Evolutionary conservation across 176 grass and related monocot genomes (phyloP), one percentile per base, ranked within the genome.

Genomic region (Phoenix roebelenii): DNA sequence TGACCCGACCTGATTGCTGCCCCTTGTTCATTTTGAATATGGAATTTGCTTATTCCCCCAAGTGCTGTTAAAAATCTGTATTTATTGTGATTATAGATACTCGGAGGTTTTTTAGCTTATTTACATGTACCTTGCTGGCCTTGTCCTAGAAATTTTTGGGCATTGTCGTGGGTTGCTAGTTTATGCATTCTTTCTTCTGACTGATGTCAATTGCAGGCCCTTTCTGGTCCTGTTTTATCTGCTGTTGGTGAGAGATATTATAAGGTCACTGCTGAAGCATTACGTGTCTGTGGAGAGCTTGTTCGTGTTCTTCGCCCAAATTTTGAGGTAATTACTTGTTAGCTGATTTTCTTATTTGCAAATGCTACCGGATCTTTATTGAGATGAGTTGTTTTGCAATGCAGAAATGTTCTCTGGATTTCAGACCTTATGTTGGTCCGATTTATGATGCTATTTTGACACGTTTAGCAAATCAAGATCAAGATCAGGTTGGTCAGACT

Each of bases 391-490:
- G 15, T 15, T 35, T 39, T 72, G 5, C 54, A 60, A 30, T 85
- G 55, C 84, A 98, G 93, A 51, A 76, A 65, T 62, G 5, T 22
- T 69, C 76, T 67, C 49, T 85, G 22, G 84, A 98, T 80, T 92
- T 85, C 69, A 80, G 74, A 60, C 79, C 82, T 23, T 92, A 98
- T 60, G 71, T 89, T 59, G 58, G 73, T 60, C 74, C 84, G 29
- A 89, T 98, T 71, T 98, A 98, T 76, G 89, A 87, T 25, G 84
- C 88, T 55, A 98, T 98, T 63, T 63, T 98, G 57, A 77, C 84
- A 15, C 93, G 93, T 51, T 77, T 98, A 59, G 87, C 88, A 65
- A 98, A 98, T 98, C 93, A 98, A 76, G 93, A 98, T 82, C 93
- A 98, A 78, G 93, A 98, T 85, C 93, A 98, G 93, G 93, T 98